Evolutionary conservation across 129 eudicot species (phyloP), one percentile per base, ranked within the genome.

Genomic region (Daucus carota): DNA sequence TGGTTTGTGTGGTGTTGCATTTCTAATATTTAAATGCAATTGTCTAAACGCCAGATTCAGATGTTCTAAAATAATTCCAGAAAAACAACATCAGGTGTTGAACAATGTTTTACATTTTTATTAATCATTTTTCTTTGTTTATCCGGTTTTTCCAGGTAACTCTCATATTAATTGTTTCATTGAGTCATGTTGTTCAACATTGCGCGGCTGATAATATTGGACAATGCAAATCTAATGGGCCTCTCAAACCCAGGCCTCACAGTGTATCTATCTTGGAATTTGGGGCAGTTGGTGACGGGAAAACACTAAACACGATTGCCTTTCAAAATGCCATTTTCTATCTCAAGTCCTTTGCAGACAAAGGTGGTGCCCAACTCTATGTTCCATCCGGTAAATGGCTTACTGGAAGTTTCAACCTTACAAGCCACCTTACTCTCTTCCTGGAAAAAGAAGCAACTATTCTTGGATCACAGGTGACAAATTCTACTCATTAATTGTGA

Each of bases 261-360:
- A 91, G 95, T 42, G 95, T 89, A 13, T 91, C 97, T 3, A 90
- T 91, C 22, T 42, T 88, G 66, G 97, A 91, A 80, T 91, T 91
- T 77, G 95, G 97, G 65, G 97, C 97, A 6, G 90, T 91, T 75
- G 97, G 92, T 15, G 94, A 91, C 70, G 97, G 95, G 16, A 89
- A 91, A 65, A 84, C 95, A 8, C 20, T 84, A 38, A 88, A 89
- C 50, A 91, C 97, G 8, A 87, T 91, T 18, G 97, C 97, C 36
- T 91, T 91, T 75, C 95, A 91, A 72, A 91, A 91, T 89, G 97
- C 97, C 16, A 88, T 91, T 60, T 91, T 91, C 83, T 91, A 88
- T 75, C 90, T 87, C 73, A 87, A 87, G 84, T 91, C 97, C 6
- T 91, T 91, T 70, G 90, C 88, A 34, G 95, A 91, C 71, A 91